These are phyloP conservation scores for Ambrosiella beaveri DNA, from an alignment of 2,329 filamentous ascomycete genomes.

Conservation along the genomic window DNA sequence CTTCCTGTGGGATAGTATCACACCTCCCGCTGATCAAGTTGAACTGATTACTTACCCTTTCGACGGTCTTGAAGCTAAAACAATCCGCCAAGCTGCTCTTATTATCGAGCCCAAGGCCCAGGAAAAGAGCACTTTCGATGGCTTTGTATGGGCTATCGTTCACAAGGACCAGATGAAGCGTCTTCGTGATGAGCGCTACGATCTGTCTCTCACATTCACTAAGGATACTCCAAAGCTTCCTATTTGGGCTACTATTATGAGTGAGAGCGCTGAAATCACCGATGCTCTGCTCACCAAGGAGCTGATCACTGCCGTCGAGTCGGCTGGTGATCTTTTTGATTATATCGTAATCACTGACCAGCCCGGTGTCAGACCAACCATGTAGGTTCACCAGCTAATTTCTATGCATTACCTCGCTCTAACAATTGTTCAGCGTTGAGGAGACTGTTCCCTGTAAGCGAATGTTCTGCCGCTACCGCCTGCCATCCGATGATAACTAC, in stretches of 20 bases:
- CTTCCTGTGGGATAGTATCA: conserved; percentile 66
- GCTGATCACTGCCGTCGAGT: conserved; percentile 58
- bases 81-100: conserved; percentile 49
- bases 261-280: conserved; percentile 87
- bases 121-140: conserved; percentile 57
- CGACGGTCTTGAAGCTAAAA: conserved; percentile 72
- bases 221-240: conserved; percentile 88
- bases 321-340: conserved; percentile 63
- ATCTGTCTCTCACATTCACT: conserved; percentile 79
- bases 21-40: conserved; percentile 50
- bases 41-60: conserved; percentile 75
- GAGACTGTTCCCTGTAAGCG: conserved; percentile 78
- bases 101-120: conserved; percentile 37
- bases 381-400: conserved; percentile 34
- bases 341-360: conserved; percentile 83
- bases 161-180: conserved; percentile 89
- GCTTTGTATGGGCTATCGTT: conserved; percentile 87
- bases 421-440: conserved; percentile 42
- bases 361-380: conserved; percentile 69
- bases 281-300: conserved; percentile 77
- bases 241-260: conserved; percentile 84
- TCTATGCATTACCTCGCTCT: conserved; percentile 1
- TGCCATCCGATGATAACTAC: conserved; percentile 48
- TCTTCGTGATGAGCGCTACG: conserved; percentile 82
- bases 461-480: conserved; percentile 58